Conservation (phyloP, 2,329 filamentous ascomycete genomes). For the Emergomyces pasteurianus region DNA sequence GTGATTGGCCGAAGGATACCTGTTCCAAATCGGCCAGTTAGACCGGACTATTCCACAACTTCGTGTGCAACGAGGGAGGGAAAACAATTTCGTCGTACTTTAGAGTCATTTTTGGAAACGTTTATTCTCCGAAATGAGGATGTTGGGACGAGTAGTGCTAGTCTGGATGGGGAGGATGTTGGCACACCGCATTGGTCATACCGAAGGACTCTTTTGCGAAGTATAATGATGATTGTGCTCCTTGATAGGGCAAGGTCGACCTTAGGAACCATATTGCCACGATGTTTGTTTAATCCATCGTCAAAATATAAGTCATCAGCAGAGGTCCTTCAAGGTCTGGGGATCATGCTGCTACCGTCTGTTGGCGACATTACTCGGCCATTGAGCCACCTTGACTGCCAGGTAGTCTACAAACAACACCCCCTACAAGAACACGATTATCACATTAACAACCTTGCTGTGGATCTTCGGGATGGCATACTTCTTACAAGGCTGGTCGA, state of each 20-base stretch:
- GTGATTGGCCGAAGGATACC: slow-evolving; percentile 44
- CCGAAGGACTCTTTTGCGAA: slow-evolving; percentile 45
- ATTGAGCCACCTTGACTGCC: slow-evolving; percentile 46
- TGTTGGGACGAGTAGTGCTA: slow-evolving; percentile 19
- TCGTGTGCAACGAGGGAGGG: slow-evolving; percentile 7
- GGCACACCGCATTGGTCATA: slow-evolving; percentile 38
- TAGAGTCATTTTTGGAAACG: slow-evolving; percentile 43
- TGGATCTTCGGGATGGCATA: slow-evolving; percentile 51
- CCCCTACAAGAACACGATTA: slow-evolving; percentile 49
- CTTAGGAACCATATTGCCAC: slow-evolving; percentile 17
- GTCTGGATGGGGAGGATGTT: slow-evolving; percentile 23
- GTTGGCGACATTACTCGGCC: slow-evolving; percentile 45
- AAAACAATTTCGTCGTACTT: slow-evolving; percentile 27
- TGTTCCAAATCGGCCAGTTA: slow-evolving; percentile 7
- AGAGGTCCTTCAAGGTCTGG: slow-evolving; percentile 40
- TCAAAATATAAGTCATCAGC: slow-evolving; percentile 47
- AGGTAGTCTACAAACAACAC: slow-evolving; percentile 43
- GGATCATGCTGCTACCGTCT: slow-evolving; percentile 44
- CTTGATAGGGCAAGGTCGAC: slow-evolving; percentile 43
- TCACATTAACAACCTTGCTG: slow-evolving; percentile 46
- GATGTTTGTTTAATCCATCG: slow-evolving; percentile 40
- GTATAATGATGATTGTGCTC: slow-evolving; percentile 48
- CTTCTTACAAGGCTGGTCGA: slow-evolving; percentile 49
- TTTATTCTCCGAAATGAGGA: slow-evolving; percentile 50
- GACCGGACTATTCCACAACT: neutral